These are phyloP conservation scores for Phytophthora tubulina DNA, from an alignment of 352 stramenopile genomes.

Conservation along the genomic window DNA sequence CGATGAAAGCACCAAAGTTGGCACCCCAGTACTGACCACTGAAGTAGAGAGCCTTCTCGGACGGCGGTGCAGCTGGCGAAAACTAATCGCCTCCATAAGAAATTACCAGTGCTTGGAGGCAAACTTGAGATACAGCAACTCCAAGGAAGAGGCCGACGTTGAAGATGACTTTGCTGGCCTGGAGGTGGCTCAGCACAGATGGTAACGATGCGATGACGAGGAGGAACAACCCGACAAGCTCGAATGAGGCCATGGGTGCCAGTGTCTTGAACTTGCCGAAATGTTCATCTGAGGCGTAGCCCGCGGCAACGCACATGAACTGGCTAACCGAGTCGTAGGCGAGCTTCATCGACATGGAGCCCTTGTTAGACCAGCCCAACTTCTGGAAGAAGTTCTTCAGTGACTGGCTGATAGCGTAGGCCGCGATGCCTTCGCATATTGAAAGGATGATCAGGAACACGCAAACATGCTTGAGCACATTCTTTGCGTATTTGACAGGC, in stretches of 20 bases:
- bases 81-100: constrained; percentile 72
- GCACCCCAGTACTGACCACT: constrained; percentile 85
- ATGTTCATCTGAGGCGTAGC: constrained; percentile 63
- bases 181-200: constrained; percentile 36
- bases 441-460: constrained; percentile 62
- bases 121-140: constrained; percentile 56
- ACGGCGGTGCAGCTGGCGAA: constrained; percentile 44
- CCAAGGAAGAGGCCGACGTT: constrained; percentile 60
- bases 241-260: constrained; percentile 27
- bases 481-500: constrained; percentile 51
- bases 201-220: constrained; percentile 56
- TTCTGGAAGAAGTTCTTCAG: constrained; percentile 72
- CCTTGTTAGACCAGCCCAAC: constrained; percentile 60
- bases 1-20: constrained; percentile 78
- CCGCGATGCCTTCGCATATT: constrained; percentile 54
- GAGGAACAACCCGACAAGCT: constrained; percentile 57
- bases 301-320: constrained; percentile 62
- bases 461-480: constrained; percentile 61
- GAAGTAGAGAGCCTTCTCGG: constrained; percentile 76
- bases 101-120: constrained; percentile 66
- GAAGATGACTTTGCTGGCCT: constrained; percentile 53
- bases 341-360: constrained; percentile 66
- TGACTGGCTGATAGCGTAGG: constrained; percentile 62
- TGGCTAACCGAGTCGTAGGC: constrained; percentile 72
- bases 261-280: constrained; percentile 55